Evolutionary conservation across 176 grass and related monocot genomes (phyloP), one percentile per base, ranked within the genome.

Genomic region (Oryza meyeriana): DNA sequence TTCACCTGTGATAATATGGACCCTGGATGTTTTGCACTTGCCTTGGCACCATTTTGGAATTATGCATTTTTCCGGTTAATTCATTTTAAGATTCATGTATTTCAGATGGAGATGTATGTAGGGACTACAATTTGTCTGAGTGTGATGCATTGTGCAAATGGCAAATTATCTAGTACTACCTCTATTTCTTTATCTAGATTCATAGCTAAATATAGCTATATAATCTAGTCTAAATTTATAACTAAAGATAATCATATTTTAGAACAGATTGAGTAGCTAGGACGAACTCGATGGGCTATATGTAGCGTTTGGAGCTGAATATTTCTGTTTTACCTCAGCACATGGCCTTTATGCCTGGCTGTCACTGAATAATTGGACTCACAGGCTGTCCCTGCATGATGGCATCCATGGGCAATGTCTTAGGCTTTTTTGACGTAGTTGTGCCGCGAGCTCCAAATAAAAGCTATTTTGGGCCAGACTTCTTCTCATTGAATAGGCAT

Each of bases 261-360:
- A n/a, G n/a, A n/a, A n/a, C n/a, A n/a, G n/a, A n/a, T n/a, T n/a
- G 32, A 13, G 3, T 45, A 16, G 0, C 3, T 33, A 45, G 42
- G 36, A 69, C 50, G 22, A 30, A 69, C 75, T 69, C 71, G 50
- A 69, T 80, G 87, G 76, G 62, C 75, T 68, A 28, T 9, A 28
- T 9, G 22, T 61, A 65, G 44, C 12, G 28, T 24, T 77, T 69
- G 30, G 52, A 77, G 1, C 30, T 38, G 17, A 50, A 50, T 20
- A 50, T 17, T 20, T 50, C 7, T 50, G 5, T 17, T 33, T 2
- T 2, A 33, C 32, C 32, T 33, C 32, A 2, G 32, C 17, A 5
- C 47, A 6, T 10, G 47, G 47, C 47, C 0, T 5, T 47, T 17
- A 17, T 50, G 47, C 14, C 6, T 18, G 16, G 47, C 17, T 50